Percentiles rank a stretch among this genome's conserved stretches.
Evolutionary conservation across 345 rosid genomes (phyloP).

Genomic region (Syzygium aromaticum): DNA sequence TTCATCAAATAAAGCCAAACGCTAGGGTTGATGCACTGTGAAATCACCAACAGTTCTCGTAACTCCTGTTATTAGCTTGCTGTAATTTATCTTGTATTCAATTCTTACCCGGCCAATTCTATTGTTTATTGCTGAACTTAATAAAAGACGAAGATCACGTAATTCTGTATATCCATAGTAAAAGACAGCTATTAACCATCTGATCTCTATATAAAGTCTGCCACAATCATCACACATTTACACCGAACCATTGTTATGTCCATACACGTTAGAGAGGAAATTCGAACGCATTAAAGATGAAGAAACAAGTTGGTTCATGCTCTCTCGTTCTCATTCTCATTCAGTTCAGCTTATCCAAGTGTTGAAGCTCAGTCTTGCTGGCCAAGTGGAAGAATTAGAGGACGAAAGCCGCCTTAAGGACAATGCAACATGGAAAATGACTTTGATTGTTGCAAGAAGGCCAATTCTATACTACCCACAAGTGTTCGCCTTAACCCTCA

Average conservation of each 20-base stretch:
- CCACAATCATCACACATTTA: neutral
- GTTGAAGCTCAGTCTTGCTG: too few relatives aligned
- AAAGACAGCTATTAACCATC: neutral
- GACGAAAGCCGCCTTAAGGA: too few relatives aligned
- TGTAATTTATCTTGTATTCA: neutral
- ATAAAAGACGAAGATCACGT: neutral
- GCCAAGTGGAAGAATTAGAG: too few relatives aligned
- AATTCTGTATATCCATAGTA: neutral
- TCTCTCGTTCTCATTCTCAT: neutral
- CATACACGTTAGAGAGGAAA: neutral
- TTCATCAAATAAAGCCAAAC: neutral
- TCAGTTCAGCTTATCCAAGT: too few relatives aligned
- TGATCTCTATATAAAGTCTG: neutral
- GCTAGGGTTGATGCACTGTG: neutral
- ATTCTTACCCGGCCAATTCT: neutral
- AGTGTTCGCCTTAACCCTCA: too few relatives aligned
- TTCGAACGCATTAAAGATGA: neutral
- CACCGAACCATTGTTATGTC: neutral
- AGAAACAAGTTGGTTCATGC: neutral
- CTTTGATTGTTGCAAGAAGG: too few relatives aligned
- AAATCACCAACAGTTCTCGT: neutral
- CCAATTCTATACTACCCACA: too few relatives aligned
- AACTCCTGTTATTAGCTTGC: neutral
- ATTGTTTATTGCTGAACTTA: neutral
- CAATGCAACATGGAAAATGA: too few relatives aligned